Conservation (phyloP, 1,284 basidiomycete species). For the Irpex lacteus region DNA sequence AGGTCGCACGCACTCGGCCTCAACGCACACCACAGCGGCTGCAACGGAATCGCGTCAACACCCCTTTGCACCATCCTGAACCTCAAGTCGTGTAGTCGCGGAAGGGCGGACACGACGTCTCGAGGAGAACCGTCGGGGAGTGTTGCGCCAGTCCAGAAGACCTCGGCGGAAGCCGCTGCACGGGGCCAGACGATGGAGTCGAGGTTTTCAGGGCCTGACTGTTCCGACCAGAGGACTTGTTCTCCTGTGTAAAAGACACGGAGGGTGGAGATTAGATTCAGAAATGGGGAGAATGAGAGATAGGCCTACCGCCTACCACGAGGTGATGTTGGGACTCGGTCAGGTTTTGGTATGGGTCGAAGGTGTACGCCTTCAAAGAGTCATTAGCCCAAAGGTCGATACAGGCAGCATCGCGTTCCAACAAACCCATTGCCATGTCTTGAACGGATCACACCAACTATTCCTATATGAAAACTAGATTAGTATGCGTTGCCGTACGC, state of each 20-base stretch:
- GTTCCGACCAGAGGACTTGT: slow-evolving; percentile 45
- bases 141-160: slow-evolving; percentile 67
- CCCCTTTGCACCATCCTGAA: slow-evolving; percentile 72
- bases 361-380: too few species aligned
- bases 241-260: background rate
- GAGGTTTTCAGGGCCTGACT: slow-evolving; percentile 67
- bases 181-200: slow-evolving; percentile 79
- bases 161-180: slow-evolving; percentile 74
- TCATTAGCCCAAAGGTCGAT: too few species aligned
- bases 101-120: slow-evolving; percentile 61
- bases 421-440: slow-evolving; percentile 54
- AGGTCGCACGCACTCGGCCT: slow-evolving; percentile 59
- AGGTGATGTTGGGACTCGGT: slow-evolving; percentile 44
- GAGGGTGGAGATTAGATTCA: background rate
- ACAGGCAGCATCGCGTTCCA: too few species aligned
- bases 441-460: slow-evolving; percentile 73
- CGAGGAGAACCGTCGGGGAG: slow-evolving; percentile 23
- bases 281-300: background rate
- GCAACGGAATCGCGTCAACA: slow-evolving; percentile 64
- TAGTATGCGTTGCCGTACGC: too few species aligned
- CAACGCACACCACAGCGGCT: slow-evolving; percentile 82
- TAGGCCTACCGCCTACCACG: slow-evolving; percentile 62
- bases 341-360: slow-evolving; percentile 65
- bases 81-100: slow-evolving; percentile 74
- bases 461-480: slow-evolving; percentile 34